Conservation (phyloP, 2,329 filamentous ascomycete species). For the Aspergillus japonicus region DNA sequence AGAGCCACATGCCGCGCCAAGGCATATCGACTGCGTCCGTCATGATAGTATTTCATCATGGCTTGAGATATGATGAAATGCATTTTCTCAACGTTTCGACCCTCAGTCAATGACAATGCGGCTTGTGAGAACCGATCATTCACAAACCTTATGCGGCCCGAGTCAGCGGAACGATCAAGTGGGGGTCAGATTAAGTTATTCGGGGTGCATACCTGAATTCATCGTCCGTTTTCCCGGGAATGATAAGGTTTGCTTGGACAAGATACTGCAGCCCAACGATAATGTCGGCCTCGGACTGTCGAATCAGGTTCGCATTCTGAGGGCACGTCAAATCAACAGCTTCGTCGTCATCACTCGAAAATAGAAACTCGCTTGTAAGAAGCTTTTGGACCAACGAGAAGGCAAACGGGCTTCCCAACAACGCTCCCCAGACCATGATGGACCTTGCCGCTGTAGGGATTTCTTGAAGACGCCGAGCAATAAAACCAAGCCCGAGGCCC, state of each 20-base stretch:
- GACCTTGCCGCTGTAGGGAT: conserved; percentile 71
- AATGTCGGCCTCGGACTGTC: conserved; percentile 63
- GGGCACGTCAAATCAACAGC: conserved; percentile 36
- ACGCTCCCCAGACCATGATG: conserved; percentile 80
- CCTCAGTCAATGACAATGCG: conserved; percentile 67
- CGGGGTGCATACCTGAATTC: conserved; percentile 58
- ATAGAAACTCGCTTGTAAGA: conserved; percentile 71
- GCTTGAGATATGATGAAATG: conserved; percentile 85
- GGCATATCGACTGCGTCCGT: conserved; percentile 65
- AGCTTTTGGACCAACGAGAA: conserved; percentile 77
- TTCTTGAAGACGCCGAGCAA: conserved; percentile 73
- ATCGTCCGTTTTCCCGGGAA: conserved; percentile 80
- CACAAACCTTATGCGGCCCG: conserved; percentile 60
- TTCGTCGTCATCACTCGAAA: conserved; percentile 49
- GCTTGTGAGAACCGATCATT: conserved; percentile 86
- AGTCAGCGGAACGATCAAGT: conserved; percentile 2
- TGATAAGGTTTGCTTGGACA: conserved; percentile 75
- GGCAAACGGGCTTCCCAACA: conserved; percentile 79
- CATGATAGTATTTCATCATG: conserved; percentile 69
- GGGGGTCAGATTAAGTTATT: conserved; percentile 4
- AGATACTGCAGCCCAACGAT: conserved; percentile 77
- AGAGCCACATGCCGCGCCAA: conserved; percentile 80
- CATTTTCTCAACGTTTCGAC: conserved; percentile 70
- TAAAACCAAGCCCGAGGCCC: conserved; percentile 77
- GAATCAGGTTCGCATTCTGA: conserved; percentile 48